A percentile compares a stretch with the other conserved stretches of the same genome.
phyloP scores from a whole-genome alignment of 192 early-diverging fungal species.

The Backusella morwellensis region DNA sequence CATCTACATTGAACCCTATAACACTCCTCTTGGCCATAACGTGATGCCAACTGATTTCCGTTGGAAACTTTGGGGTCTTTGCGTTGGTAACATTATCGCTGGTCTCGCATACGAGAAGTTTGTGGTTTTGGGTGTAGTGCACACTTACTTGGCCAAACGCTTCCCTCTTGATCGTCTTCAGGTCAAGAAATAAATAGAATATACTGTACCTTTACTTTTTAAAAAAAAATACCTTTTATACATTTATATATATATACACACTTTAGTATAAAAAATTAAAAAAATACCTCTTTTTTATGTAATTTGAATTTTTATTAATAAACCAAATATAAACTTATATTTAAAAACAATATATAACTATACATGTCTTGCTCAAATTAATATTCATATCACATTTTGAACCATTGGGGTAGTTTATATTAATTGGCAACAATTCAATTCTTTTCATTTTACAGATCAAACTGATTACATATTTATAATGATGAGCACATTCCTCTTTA shows the following conservation, averaged over 20 bases:
- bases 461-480: too few species aligned
- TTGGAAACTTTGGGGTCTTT: constrained; percentile 53
- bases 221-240: neutral
- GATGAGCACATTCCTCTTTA: too few species aligned
- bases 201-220: neutral
- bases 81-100: constrained; percentile 43
- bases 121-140: constrained; percentile 49
- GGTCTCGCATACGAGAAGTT: constrained; percentile 44
- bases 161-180: constrained; percentile 43
- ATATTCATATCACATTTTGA: too few species aligned
- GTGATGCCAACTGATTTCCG: constrained; percentile 57
- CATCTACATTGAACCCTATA: constrained; percentile 46
- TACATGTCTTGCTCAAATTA: neutral
- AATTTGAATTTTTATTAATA: neutral
- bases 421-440: too few species aligned
- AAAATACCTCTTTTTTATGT: neutral
- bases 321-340: neutral
- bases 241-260: constrained; percentile 1
- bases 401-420: too few species aligned
- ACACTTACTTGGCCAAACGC: constrained; percentile 39
- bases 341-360: neutral
- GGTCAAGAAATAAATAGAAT: constrained; percentile 31
- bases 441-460: too few species aligned
- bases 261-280: neutral
- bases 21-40: constrained; percentile 57